phyloP scores from a whole-genome alignment of 345 rosid species.

The Schrenkiella parvula region DNA sequence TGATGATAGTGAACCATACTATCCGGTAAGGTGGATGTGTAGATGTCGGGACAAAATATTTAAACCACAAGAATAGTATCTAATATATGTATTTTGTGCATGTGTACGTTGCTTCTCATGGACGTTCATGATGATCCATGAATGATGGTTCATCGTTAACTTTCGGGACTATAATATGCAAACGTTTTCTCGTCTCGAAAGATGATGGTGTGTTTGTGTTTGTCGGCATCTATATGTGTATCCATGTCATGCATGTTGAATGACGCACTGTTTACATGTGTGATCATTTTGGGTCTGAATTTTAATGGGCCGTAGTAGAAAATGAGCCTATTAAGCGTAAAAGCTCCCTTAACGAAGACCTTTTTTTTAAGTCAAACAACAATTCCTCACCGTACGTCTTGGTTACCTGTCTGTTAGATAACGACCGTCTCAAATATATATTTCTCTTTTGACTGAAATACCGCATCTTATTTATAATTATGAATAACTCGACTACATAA shows the following conservation, averaged over 20 bases:
- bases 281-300: not conserved
- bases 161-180: not conserved
- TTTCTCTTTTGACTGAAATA: no score
- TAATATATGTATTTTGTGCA: not conserved
- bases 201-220: not conserved
- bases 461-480: not conserved
- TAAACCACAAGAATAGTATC: slow-evolving; percentile 33
- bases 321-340: not conserved
- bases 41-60: slow-evolving; percentile 55
- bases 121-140: not conserved
- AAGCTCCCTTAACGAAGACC: not conserved
- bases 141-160: not conserved
- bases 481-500: not conserved
- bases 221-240: not conserved
- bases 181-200: not conserved
- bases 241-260: not conserved
- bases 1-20: slow-evolving; percentile 41
- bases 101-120: slow-evolving; percentile 4
- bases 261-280: not conserved
- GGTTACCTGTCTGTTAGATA: not conserved
- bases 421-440: not conserved
- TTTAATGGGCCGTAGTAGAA: not conserved
- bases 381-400: slow-evolving; percentile 1
- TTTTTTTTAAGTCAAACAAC: not conserved
- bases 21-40: slow-evolving; percentile 73